Evolutionary conservation across 345 rosid genomes (phyloP).

Genomic region (Hypericum perforatum): DNA sequence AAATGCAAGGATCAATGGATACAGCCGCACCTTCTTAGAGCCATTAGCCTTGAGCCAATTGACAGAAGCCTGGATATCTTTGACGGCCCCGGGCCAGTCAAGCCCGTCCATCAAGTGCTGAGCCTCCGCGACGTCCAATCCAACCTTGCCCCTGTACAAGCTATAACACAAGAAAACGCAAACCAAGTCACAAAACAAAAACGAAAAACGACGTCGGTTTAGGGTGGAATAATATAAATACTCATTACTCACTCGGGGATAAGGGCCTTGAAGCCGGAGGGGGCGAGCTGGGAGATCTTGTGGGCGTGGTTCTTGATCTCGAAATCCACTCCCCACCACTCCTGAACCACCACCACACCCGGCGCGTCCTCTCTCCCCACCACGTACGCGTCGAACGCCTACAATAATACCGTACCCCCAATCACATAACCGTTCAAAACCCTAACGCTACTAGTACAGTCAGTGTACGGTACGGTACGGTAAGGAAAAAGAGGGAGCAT

Average conservation of each 20-base stretch:
- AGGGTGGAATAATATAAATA: background rate
- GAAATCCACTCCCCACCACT: conserved; percentile 99
- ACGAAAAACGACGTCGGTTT: background rate
- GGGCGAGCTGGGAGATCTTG: conserved; percentile 66
- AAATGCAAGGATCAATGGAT: too few species aligned
- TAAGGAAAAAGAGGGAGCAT: conserved; percentile 16
- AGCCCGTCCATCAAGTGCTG: conserved; percentile 87
- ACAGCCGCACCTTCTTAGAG: conserved; percentile 51
- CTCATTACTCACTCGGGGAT: conserved; percentile 59
- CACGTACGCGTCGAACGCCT: conserved; percentile 88
- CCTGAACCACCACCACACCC: conserved; percentile 85
- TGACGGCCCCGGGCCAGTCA: conserved; percentile 91
- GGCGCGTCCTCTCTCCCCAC: conserved; percentile 89
- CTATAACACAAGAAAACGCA: conserved; percentile 20
- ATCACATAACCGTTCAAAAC: background rate
- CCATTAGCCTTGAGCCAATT: conserved; percentile 92
- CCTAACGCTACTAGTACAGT: background rate
- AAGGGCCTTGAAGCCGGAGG: conserved; percentile 74
- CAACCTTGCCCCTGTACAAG: conserved; percentile 88
- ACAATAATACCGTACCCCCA: too few species aligned
- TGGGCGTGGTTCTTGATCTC: conserved; percentile 90
- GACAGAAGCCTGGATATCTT: conserved; percentile 76
- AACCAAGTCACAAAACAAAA: background rate
- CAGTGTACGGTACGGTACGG: too few species aligned
- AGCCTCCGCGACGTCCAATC: conserved; percentile 83